Conservation (phyloP, 768 basidiomycete genomes). For the Lentinula sp. region DNA sequence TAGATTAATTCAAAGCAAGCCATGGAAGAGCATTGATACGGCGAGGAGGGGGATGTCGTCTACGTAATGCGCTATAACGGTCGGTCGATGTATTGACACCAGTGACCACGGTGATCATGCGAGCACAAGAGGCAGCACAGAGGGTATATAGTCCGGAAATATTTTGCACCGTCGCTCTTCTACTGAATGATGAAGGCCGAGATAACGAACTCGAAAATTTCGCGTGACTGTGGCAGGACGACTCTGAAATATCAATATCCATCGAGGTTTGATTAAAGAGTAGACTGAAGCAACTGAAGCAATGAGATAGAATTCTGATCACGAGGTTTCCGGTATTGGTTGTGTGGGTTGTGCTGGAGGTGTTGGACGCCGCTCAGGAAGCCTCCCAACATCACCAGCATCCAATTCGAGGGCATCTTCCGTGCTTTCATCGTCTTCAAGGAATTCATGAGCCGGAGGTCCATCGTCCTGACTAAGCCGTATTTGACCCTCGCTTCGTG, state of each 20-base stretch:
- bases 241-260: too few species aligned
- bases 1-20: not conserved
- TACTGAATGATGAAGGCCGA: not conserved
- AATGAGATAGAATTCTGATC: not conserved
- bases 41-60: not conserved
- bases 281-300: not conserved
- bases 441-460: conserved; percentile 61
- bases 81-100: too few species aligned
- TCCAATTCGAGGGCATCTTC: conserved; percentile 21
- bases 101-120: not conserved
- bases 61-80: too few species aligned
- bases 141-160: not conserved
- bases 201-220: too few species aligned
- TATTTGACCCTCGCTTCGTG: conserved; percentile 48
- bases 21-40: not conserved
- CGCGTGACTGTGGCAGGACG: too few species aligned
- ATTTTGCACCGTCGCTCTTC: not conserved
- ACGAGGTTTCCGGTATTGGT: not conserved
- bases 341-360: not conserved
- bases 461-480: conserved; percentile 68
- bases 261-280: too few species aligned
- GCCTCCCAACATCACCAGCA: not conserved
- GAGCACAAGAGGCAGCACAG: not conserved
- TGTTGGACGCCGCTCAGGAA: not conserved
- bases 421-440: conserved; percentile 56